Conservation (phyloP, 2,329 filamentous ascomycete species). For the Fusarium tjaetaba region DNA sequence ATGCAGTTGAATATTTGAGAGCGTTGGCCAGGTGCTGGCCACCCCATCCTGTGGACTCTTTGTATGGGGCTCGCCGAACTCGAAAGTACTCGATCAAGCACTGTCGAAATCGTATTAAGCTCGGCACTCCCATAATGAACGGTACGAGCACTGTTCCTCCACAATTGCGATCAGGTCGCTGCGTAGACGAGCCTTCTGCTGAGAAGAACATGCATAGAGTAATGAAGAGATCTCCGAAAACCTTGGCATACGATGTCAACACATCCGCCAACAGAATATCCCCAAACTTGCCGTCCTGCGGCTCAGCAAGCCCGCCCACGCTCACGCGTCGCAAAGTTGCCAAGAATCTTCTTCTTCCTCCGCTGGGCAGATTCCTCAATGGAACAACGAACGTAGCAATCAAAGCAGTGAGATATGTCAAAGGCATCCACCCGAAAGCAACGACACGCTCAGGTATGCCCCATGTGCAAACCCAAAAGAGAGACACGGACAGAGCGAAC, state of each 20-base stretch:
- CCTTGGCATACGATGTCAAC: conserved; percentile 92
- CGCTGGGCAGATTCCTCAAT: conserved; percentile 71
- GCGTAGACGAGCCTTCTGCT: conserved; percentile 76
- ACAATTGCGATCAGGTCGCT: conserved; percentile 81
- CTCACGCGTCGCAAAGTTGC: conserved; percentile 79
- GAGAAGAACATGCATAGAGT: conserved; percentile 91
- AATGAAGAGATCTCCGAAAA: conserved; percentile 89
- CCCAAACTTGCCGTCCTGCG: conserved; percentile 91
- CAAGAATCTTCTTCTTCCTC: conserved; percentile 80
- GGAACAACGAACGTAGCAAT: conserved; percentile 78
- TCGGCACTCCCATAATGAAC: conserved; percentile 84
- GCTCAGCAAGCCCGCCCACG: conserved; percentile 85
- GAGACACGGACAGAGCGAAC: conserved; percentile 74
- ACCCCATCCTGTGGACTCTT: conserved; percentile 73
- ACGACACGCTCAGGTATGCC: conserved; percentile 75
- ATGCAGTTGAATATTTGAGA: conserved; percentile 91
- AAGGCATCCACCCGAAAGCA: conserved; percentile 85
- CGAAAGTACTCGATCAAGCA: conserved; percentile 89
- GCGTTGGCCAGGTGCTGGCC: conserved; percentile 94
- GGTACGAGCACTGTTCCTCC: conserved; percentile 84
- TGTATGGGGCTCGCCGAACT: conserved; percentile 67
- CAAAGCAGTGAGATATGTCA: conserved; percentile 81
- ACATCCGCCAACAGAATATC: conserved; percentile 95
- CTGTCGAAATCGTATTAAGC: conserved; percentile 86
- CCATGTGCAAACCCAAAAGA: conserved; percentile 86